Conservation (phyloP, 1,284 basidiomycete species). For the Neonothopanus nambi region DNA sequence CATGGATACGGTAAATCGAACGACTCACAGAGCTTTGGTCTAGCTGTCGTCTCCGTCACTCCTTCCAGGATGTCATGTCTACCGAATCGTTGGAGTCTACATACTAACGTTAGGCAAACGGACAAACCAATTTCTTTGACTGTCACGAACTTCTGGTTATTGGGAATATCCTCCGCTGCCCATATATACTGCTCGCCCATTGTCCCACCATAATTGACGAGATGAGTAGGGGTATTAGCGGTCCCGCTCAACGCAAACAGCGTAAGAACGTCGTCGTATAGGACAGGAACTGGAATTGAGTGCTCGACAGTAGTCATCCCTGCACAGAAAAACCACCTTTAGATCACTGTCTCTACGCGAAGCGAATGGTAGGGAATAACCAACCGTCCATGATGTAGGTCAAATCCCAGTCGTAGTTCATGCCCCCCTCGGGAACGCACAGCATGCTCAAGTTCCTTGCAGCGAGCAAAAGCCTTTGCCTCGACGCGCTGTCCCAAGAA, state of each 20-base stretch:
- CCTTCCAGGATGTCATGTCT: slow-evolving; percentile 65
- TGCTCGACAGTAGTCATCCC: slow-evolving; percentile 82
- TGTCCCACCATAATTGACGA: slow-evolving; percentile 73
- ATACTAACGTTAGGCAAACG: background rate
- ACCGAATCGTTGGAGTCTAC: slow-evolving; percentile 59
- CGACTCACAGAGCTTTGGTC: slow-evolving; percentile 57
- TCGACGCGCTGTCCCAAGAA: slow-evolving; percentile 49
- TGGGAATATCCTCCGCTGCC: slow-evolving; percentile 62
- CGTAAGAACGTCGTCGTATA: slow-evolving; percentile 66
- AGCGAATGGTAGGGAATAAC: slow-evolving; percentile 15
- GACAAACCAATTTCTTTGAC: too few species aligned
- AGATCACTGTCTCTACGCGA: too few species aligned
- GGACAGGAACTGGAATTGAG: slow-evolving; percentile 57
- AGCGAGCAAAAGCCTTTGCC: slow-evolving; percentile 63
- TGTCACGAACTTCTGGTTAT: slow-evolving; percentile 57
- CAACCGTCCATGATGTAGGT: slow-evolving; percentile 73
- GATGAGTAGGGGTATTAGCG: slow-evolving; percentile 68
- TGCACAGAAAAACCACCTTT: slow-evolving; percentile 25
- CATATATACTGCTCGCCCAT: slow-evolving; percentile 69
- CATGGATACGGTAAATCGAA: background rate
- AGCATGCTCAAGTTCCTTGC: slow-evolving; percentile 66
- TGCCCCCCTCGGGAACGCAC: slow-evolving; percentile 74
- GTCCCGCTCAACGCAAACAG: slow-evolving; percentile 67
- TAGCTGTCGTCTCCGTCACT: slow-evolving; percentile 58
- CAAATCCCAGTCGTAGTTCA: slow-evolving; percentile 76